A percentile compares a stretch with the other conserved stretches of the same genome.
phyloP scores from a whole-genome alignment of 805 yeast genomes.

The Lachancea sp. region DNA sequence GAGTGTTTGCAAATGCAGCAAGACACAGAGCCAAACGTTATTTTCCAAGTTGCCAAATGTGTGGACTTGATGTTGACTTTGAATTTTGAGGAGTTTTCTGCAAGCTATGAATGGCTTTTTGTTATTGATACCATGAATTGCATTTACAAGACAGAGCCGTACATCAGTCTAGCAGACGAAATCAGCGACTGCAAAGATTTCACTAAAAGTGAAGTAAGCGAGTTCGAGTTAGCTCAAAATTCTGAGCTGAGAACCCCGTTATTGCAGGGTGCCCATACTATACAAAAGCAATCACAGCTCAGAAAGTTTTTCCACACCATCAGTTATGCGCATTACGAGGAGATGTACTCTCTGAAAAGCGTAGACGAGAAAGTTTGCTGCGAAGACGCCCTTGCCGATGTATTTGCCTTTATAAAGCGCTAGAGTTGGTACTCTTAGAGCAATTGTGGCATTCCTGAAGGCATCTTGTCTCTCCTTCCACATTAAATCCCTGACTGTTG shows the following conservation, averaged over 20 bases:
- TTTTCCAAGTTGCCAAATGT: slow-evolving; percentile 63
- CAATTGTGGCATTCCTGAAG: too few species aligned
- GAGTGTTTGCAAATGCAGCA: slow-evolving; percentile 26
- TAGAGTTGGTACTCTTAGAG: too few species aligned
- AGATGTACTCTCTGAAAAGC: slow-evolving; percentile 47
- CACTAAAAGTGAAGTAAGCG: slow-evolving; percentile 14
- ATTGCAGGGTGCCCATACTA: slow-evolving; percentile 23
- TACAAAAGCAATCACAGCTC: slow-evolving; percentile 22
- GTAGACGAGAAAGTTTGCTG: slow-evolving; percentile 44
- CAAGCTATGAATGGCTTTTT: slow-evolving; percentile 74
- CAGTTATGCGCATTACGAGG: slow-evolving; percentile 32
- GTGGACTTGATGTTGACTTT: slow-evolving; percentile 67
- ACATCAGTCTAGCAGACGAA: slow-evolving; percentile 41
- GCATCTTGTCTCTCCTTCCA: neutral
- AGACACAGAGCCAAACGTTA: slow-evolving; percentile 28
- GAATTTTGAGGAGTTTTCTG: slow-evolving; percentile 71
- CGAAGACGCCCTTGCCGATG: slow-evolving; percentile 53
- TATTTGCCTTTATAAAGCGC: slow-evolving; percentile 30
- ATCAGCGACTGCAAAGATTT: slow-evolving; percentile 37
- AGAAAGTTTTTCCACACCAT: slow-evolving; percentile 25
- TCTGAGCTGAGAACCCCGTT: slow-evolving; percentile 25
- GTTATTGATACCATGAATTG: slow-evolving; percentile 62
- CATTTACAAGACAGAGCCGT: slow-evolving; percentile 37
- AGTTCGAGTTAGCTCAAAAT: slow-evolving; percentile 15
- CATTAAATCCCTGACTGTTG: neutral